Evolutionary conservation across 768 basidiomycete species (phyloP), one percentile per base, ranked within the genome.

Genomic region (Cystofilobasidium ferigula): DNA sequence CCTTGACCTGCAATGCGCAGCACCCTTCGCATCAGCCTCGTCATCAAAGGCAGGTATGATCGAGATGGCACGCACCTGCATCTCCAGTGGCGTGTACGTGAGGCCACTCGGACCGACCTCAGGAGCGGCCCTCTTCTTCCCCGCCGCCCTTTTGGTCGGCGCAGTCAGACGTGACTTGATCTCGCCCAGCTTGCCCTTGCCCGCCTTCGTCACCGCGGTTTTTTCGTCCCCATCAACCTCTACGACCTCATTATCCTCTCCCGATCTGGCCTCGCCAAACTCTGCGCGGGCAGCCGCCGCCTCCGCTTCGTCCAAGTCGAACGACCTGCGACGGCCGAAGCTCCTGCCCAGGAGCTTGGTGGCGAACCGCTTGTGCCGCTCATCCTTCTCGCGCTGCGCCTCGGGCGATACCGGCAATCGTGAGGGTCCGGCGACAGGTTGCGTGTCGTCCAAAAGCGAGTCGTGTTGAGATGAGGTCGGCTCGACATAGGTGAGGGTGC

Each of bases 51-150:
- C 16, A 32, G 28, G 6, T 16, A 40, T 7, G 0, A 12, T 5
- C 26, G 26, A 8, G 28, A 0, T 7, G 28, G 28, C 54, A 53
- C 63, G 30, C 40, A 58, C 63, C 63, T 77, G 76, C 63, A 74
- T 75, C 70, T 77, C 76, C 61, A 77, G 53, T 4, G 76, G 76
- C 24, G 76, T 76, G 69, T 75, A 77, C 0, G 72, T 69, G 68
- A 67, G 57, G 10, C 76, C 76, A 58, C 73, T 74, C 6, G 76
- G 76, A 6, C 76, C 76, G 0, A 76, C 38, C 51, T 73, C 71
- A 12, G 51, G 30, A 42, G 74, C 75, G 40, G 75, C 70, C 65
- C 74, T 74, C 66, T 76, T 75, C 61, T 72, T n/a, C n/a, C n/a
- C n/a, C n/a, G n/a, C n/a, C n/a, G n/a, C n/a, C n/a, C n/a, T n/a